Conservation (phyloP, 2,329 filamentous ascomycete genomes). For the Cercospora zeae-maydis region DNA sequence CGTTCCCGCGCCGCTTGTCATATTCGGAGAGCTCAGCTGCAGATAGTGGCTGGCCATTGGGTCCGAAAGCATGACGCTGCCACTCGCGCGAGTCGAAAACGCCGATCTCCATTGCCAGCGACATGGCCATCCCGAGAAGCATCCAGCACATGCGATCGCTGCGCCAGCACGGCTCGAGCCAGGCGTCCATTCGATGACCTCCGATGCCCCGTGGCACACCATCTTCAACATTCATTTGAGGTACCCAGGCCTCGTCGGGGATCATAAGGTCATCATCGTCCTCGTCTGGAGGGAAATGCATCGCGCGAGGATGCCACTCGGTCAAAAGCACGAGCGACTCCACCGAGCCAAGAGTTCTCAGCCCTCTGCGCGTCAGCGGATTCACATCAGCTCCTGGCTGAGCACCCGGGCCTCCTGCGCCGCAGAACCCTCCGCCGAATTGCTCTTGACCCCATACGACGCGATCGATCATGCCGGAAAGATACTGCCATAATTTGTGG, state of each 20-base stretch:
- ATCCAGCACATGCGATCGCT: slow-evolving; percentile 96
- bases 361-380: slow-evolving; percentile 58
- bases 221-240: slow-evolving; percentile 58
- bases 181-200: slow-evolving; percentile 84
- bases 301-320: slow-evolving; percentile 91
- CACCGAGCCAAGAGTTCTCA: slow-evolving; percentile 87
- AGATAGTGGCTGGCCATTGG: slow-evolving; percentile 36
- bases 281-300: slow-evolving; percentile 80
- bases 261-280: slow-evolving; percentile 62
- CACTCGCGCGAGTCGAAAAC: slow-evolving; percentile 84
- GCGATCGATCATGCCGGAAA: slow-evolving; percentile 91
- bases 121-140: slow-evolving; percentile 85
- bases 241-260: slow-evolving; percentile 63
- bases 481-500: slow-evolving; percentile 90
- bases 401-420: slow-evolving; percentile 55
- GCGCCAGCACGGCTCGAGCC: slow-evolving; percentile 93
- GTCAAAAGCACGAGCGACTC: slow-evolving; percentile 92
- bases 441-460: slow-evolving; percentile 96
- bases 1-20: slow-evolving; percentile 71
- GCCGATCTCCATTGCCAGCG: slow-evolving; percentile 86
- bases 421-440: slow-evolving; percentile 83
- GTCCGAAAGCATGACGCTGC: slow-evolving; percentile 50
- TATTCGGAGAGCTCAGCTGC: slow-evolving; percentile 67
- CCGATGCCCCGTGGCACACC: slow-evolving; percentile 60
- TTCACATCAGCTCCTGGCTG: slow-evolving; percentile 64